Percentiles rank a stretch among this genome's conserved stretches.
phyloP scores from a whole-genome alignment of 208 protist species.

The Acanthamoeba royreba region DNA sequence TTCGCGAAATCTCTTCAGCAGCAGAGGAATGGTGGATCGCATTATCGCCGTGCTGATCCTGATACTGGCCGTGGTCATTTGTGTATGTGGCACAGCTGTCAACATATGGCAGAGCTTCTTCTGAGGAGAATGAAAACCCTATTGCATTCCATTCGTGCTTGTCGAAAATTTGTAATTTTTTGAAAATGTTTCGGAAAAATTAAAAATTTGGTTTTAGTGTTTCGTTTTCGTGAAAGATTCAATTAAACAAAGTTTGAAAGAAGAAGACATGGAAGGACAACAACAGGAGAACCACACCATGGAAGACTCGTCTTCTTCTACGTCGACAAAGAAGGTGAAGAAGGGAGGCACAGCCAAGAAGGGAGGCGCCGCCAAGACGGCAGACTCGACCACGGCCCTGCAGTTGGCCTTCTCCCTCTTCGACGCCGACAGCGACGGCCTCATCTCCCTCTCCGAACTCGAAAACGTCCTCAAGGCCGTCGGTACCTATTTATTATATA shows the following conservation, averaged over 20 bases:
- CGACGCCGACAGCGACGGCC: background rate
- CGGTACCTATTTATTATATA: background rate
- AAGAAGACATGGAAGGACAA: no score
- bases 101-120: conserved; percentile 21
- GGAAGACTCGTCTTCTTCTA: no score
- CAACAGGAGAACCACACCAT: no score
- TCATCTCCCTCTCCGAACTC: background rate
- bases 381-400: background rate
- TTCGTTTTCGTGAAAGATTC: no score
- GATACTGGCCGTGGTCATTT: background rate
- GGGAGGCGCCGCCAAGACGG: background rate
- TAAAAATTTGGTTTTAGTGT: no score
- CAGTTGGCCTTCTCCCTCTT: background rate
- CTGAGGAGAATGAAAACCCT: no score
- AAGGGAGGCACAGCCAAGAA: background rate
- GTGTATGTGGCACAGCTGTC: background rate
- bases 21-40: background rate
- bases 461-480: background rate
- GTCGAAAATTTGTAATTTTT: no score
- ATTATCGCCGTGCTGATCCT: background rate
- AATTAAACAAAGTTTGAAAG: no score
- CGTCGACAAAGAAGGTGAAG: background rate
- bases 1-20: background rate
- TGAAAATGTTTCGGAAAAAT: no score
- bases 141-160: no score